Percentiles rank a stretch among this genome's conserved stretches.
phyloP scores from a whole-genome alignment of 805 yeast species.

The Saturnispora gosingensis region DNA sequence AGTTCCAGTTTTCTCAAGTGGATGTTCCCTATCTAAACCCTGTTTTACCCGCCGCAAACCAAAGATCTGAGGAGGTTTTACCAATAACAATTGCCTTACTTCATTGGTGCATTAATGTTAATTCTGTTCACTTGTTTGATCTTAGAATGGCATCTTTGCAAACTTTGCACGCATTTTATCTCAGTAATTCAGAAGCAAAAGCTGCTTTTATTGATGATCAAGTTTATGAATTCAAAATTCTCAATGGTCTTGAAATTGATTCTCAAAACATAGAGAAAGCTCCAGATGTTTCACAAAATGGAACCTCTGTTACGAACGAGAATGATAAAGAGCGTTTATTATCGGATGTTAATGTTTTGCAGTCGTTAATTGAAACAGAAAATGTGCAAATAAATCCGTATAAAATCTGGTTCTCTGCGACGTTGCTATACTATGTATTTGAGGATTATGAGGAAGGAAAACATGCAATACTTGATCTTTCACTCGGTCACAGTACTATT shows the following conservation, averaged over 20 bases:
- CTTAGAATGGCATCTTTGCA: slow-evolving; percentile 64
- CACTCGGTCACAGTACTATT: slow-evolving; percentile 47
- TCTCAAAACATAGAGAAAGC: not conserved
- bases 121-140: slow-evolving; percentile 79
- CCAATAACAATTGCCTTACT: slow-evolving; percentile 71
- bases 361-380: slow-evolving; percentile 68
- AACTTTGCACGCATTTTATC: slow-evolving; percentile 60
- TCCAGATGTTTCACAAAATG: not conserved
- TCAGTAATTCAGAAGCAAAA: slow-evolving; percentile 54
- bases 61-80: slow-evolving; percentile 30
- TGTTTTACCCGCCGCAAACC: slow-evolving; percentile 24
- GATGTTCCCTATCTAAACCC: slow-evolving; percentile 94
- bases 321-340: not conserved
- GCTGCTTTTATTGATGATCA: slow-evolving; percentile 60
- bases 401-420: slow-evolving; percentile 73
- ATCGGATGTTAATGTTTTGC: slow-evolving; percentile 50
- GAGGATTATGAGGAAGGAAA: slow-evolving; percentile 44
- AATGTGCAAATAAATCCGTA: slow-evolving; percentile 75
- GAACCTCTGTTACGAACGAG: not conserved
- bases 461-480: slow-evolving; percentile 38
- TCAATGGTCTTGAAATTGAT: slow-evolving; percentile 16
- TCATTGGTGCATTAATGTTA: slow-evolving; percentile 72
- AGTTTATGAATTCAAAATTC: slow-evolving; percentile 33
- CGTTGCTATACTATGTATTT: slow-evolving; percentile 53
- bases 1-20: slow-evolving; percentile 61